phyloP scores from a whole-genome alignment of 1,139 yeast species.

The Candida sanyaensis region DNA sequence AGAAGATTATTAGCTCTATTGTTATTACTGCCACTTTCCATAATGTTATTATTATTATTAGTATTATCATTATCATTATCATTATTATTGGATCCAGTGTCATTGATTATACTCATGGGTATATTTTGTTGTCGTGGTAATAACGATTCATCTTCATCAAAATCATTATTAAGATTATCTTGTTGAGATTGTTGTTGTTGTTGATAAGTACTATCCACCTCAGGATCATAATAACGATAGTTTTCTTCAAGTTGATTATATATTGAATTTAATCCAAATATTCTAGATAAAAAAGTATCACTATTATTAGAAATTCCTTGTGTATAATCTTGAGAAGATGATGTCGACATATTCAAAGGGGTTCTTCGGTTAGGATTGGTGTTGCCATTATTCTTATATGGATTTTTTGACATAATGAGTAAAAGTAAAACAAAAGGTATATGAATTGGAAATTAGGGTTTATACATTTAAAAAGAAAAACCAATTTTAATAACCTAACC shows the following conservation, averaged over 20 bases:
- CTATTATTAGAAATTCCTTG: slow-evolving; percentile 14
- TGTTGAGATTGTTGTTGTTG: slow-evolving; percentile 8
- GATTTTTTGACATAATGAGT: not conserved
- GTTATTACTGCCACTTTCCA: not conserved
- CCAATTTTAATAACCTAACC: not conserved
- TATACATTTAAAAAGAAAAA: too few relatives aligned
- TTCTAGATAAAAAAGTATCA: slow-evolving; percentile 58
- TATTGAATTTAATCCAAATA: slow-evolving; percentile 55
- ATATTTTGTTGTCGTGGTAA: slow-evolving; percentile 4
- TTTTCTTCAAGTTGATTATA: slow-evolving; percentile 44
- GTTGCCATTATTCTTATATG: slow-evolving; percentile 3
- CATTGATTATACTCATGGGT: not conserved
- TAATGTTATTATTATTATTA: not conserved
- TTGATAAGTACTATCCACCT: slow-evolving; percentile 22
- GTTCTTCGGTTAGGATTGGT: not conserved
- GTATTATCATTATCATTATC: not conserved
- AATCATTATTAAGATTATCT: slow-evolving; percentile 1
- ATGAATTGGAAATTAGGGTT: too few relatives aligned
- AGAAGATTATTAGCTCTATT: slow-evolving; percentile 18
- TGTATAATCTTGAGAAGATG: not conserved
- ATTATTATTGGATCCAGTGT: not conserved
- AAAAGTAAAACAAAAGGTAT: too few relatives aligned
- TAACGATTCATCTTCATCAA: slow-evolving; percentile 13
- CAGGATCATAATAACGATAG: slow-evolving; percentile 42
- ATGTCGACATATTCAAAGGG: not conserved